These are phyloP conservation scores for Trametes sanguinea DNA, from an alignment of 768 basidiomycete species.

Conservation along the genomic window DNA sequence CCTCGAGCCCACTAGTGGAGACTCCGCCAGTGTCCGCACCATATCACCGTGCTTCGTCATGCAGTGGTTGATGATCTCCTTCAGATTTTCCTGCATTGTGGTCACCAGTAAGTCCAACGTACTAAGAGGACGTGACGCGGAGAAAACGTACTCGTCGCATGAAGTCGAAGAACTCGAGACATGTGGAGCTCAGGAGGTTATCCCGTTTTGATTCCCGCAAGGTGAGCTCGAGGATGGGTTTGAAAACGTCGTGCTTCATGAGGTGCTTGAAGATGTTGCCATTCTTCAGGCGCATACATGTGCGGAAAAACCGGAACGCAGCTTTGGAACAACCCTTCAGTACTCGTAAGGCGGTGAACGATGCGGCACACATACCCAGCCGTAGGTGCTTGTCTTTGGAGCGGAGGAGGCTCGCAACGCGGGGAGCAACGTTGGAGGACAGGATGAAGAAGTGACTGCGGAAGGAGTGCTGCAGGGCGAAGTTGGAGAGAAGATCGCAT, in stretches of 20 bases:
- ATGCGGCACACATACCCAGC: slow-evolving; percentile 62
- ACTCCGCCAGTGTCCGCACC: slow-evolving; percentile 63
- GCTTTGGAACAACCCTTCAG: slow-evolving; percentile 48
- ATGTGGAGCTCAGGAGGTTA: slow-evolving; percentile 91
- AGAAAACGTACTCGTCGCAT: slow-evolving; percentile 67
- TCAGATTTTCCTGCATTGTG: slow-evolving; percentile 76
- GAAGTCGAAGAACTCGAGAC: slow-evolving; percentile 93
- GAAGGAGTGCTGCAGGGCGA: slow-evolving; percentile 86
- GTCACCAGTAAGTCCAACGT: not conserved
- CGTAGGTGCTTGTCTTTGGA: slow-evolving; percentile 90
- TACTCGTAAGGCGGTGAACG: not conserved
- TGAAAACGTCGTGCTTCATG: slow-evolving; percentile 81
- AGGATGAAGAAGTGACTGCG: slow-evolving; percentile 90
- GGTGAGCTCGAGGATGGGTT: slow-evolving; percentile 84
- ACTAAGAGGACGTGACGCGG: not conserved
- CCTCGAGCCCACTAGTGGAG: slow-evolving; percentile 60
- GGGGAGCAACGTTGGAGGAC: slow-evolving; percentile 71
- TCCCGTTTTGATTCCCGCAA: slow-evolving; percentile 81
- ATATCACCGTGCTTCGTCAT: slow-evolving; percentile 74
- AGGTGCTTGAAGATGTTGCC: slow-evolving; percentile 71
- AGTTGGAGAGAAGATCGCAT: slow-evolving; percentile 88
- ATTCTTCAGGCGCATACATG: slow-evolving; percentile 82
- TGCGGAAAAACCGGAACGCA: slow-evolving; percentile 89
- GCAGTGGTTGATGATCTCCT: slow-evolving; percentile 79
- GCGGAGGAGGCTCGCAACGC: slow-evolving; percentile 76